Percentiles rank a stretch among this genome's conserved stretches.
These are phyloP conservation scores for Lolium perenne DNA, from an alignment of 176 grass and related monocot genomes.

Conservation along the genomic window DNA sequence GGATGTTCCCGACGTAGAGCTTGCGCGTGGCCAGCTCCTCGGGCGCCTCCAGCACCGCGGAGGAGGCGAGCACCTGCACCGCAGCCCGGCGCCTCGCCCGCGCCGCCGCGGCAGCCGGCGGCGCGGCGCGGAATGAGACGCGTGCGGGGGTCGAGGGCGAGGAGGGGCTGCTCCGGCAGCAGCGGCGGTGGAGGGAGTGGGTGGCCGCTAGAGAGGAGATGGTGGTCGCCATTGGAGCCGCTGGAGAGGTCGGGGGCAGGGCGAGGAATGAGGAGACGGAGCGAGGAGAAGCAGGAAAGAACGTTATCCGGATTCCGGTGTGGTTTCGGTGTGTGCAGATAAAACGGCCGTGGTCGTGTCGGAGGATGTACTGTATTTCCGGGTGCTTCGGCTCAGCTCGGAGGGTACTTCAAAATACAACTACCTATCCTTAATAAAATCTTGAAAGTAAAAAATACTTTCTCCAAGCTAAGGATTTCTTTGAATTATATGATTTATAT, in stretches of 20 bases:
- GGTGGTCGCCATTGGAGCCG: slow-evolving; percentile 47
- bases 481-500: too few relatives aligned
- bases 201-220: slow-evolving; percentile 45
- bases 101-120: not conserved
- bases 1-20: slow-evolving; percentile 95
- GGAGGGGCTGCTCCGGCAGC: slow-evolving; percentile 18
- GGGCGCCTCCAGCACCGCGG: slow-evolving; percentile 41
- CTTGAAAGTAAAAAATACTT: too few relatives aligned
- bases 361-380: too few relatives aligned
- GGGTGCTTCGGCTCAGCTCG: too few relatives aligned
- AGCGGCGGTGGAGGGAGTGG: slow-evolving; percentile 21
- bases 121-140: slow-evolving; percentile 15
- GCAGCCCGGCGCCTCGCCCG: slow-evolving; percentile 17
- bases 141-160: not conserved
- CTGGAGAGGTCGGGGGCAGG: not conserved
- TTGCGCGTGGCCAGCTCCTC: slow-evolving; percentile 62
- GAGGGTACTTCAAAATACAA: too few relatives aligned
- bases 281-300: not conserved
- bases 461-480: too few relatives aligned
- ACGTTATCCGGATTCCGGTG: slow-evolving; percentile 49
- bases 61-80: slow-evolving; percentile 40
- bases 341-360: slow-evolving; percentile 1
- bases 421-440: too few relatives aligned
- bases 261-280: slow-evolving; percentile 17
- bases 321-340: slow-evolving; percentile 27